Conservation (phyloP, 2,329 filamentous ascomycete genomes). For the Cladophialophora carrionii region DNA sequence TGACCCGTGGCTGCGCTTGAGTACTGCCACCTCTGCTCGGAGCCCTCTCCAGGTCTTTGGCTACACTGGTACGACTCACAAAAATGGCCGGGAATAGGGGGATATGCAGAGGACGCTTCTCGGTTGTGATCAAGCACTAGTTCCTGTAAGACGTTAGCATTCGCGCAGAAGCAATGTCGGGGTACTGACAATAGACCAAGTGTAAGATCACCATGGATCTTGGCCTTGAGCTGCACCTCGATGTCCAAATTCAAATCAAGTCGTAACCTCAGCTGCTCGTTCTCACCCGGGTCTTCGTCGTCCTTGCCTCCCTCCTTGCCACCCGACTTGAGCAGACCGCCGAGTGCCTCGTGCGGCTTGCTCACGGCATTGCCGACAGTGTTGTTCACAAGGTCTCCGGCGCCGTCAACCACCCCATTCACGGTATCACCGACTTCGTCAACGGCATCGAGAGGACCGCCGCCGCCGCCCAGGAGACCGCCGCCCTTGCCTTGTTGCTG, state of each 20-base stretch:
- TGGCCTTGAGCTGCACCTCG: slow-evolving; percentile 66
- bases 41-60: neutral
- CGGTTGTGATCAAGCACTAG: slow-evolving; percentile 29
- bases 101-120: neutral
- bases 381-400: slow-evolving; percentile 60
- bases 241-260: slow-evolving; percentile 66
- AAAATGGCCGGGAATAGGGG: neutral
- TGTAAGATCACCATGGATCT: slow-evolving; percentile 67
- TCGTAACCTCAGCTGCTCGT: slow-evolving; percentile 56
- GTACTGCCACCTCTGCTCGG: neutral
- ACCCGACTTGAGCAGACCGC: slow-evolving; percentile 38
- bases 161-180: slow-evolving; percentile 15
- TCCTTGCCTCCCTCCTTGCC: slow-evolving; percentile 45
- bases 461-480: slow-evolving; percentile 40
- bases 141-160: slow-evolving; percentile 36
- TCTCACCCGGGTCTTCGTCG: slow-evolving; percentile 25
- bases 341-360: slow-evolving; percentile 50
- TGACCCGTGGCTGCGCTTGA: slow-evolving; percentile 5
- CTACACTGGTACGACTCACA: neutral
- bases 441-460: slow-evolving; percentile 59
- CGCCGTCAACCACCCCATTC: slow-evolving; percentile 46
- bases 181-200: slow-evolving; percentile 53
- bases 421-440: slow-evolving; percentile 61
- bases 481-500: slow-evolving; percentile 49
- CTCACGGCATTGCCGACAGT: slow-evolving; percentile 53